Conservation (phyloP, 805 yeast species). For the Candida sonorensis region DNA sequence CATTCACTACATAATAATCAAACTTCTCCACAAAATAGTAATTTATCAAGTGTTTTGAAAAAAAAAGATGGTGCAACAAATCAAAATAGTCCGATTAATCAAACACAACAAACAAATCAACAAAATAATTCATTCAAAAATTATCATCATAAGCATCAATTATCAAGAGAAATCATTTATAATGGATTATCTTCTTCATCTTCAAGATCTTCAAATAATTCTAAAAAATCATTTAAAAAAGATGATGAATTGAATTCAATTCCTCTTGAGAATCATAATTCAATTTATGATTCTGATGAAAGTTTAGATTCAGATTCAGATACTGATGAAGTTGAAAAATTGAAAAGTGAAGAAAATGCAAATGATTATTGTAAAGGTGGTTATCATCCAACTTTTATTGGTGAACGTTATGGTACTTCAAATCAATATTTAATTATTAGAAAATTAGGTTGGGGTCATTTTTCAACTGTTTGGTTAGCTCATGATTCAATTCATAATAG, state of each 20-base stretch:
- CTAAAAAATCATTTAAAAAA: background rate
- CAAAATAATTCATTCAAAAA: background rate
- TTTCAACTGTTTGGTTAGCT: slow-evolving; percentile 68
- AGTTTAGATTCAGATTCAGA: slow-evolving; percentile 21
- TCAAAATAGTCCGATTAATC: too few species aligned
- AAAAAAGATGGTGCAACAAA: slow-evolving; percentile 5
- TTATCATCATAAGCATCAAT: slow-evolving; percentile 2
- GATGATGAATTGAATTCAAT: background rate
- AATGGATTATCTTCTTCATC: slow-evolving; percentile 1
- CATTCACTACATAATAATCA: slow-evolving; percentile 12
- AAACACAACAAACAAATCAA: slow-evolving; percentile 3
- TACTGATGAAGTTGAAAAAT: slow-evolving; percentile 18
- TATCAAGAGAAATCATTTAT: slow-evolving; percentile 1
- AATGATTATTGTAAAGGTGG: slow-evolving; percentile 55
- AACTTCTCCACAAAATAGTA: slow-evolving; percentile 8
- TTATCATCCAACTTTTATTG: slow-evolving; percentile 54
- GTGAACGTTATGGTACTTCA: slow-evolving; percentile 43
- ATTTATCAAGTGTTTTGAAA: slow-evolving; percentile 17
- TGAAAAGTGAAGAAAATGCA: slow-evolving; percentile 41
- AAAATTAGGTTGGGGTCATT: slow-evolving; percentile 68
- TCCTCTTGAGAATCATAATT: too few species aligned
- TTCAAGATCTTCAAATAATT: background rate
- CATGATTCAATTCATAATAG: slow-evolving; percentile 28
- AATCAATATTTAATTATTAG: slow-evolving; percentile 42
- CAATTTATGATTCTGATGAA: slow-evolving; percentile 21